phyloP scores from a whole-genome alignment of 108 stramenopile species.

The Thalassiosira profunda region DNA sequence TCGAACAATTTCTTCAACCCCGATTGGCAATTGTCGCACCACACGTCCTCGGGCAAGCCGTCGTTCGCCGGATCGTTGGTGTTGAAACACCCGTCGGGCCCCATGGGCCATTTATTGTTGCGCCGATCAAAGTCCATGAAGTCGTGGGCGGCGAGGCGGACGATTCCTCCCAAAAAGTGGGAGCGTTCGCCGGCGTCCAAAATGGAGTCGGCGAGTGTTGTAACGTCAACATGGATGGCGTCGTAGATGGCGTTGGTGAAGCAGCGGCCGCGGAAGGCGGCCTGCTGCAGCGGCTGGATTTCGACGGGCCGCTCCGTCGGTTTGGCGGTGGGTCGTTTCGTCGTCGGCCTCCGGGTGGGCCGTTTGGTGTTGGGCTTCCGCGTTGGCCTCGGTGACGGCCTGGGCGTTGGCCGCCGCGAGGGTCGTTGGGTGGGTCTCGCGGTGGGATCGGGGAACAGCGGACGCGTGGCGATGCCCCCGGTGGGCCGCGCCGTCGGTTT shows the following conservation, averaged over 20 bases:
- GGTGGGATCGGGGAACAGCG: too few species aligned
- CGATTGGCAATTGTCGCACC: conserved; percentile 19
- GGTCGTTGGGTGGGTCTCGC: too few species aligned
- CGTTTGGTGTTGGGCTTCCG: too few species aligned
- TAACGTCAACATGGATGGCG: conserved; percentile 22
- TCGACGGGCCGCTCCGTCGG: too few species aligned
- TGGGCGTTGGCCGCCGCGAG: too few species aligned
- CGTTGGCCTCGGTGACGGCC: too few species aligned
- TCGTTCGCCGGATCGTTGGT: not conserved
- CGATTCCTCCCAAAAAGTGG: conserved; percentile 40
- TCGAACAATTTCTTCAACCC: conserved; percentile 15
- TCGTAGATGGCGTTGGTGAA: conserved; percentile 15
- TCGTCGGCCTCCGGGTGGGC: too few species aligned
- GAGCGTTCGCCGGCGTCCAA: conserved; percentile 4
- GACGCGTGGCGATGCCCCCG: too few species aligned
- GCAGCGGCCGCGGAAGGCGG: too few species aligned
- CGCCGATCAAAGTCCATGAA: conserved; percentile 31
- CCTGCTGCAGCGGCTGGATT: too few species aligned
- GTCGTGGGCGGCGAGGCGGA: conserved; percentile 46
- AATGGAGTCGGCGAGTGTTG: not conserved
- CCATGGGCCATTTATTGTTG: not conserved
- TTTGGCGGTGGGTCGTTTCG: too few species aligned
- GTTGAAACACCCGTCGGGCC: conserved; percentile 41
- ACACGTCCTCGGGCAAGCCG: conserved; percentile 29
- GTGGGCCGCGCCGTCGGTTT: too few species aligned